phyloP scores from a whole-genome alignment of 2,329 filamentous ascomycete genomes.

The Cladosporium sp. region DNA sequence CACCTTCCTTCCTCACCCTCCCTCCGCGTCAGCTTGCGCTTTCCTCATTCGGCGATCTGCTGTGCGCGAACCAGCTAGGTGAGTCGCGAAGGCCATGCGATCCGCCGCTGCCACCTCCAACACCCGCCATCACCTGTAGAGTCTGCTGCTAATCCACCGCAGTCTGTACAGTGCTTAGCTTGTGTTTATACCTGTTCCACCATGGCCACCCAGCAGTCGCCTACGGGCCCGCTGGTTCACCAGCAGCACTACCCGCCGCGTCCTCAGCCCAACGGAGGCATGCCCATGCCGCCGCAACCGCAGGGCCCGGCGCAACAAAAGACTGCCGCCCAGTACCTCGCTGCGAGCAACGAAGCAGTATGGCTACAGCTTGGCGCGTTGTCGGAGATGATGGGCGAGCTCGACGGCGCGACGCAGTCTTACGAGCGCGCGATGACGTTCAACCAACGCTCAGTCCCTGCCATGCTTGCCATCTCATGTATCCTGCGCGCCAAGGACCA shows the following conservation, averaged over 20 bases:
- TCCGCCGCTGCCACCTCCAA: not conserved
- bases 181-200: constrained; percentile 7
- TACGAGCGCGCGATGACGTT: constrained; percentile 88
- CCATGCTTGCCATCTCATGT: constrained; percentile 91
- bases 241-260: constrained; percentile 66
- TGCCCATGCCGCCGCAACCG: constrained; percentile 39
- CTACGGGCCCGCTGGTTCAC: constrained; percentile 67
- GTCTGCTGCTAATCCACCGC: not conserved
- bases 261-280: constrained; percentile 57
- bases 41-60: constrained; percentile 17
- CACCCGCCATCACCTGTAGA: not conserved
- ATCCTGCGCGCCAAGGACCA: constrained; percentile 90
- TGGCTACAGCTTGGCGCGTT: constrained; percentile 91
- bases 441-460: constrained; percentile 83
- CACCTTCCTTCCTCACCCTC: not conserved
- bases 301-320: constrained; percentile 57
- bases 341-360: constrained; percentile 77
- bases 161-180: constrained; percentile 4
- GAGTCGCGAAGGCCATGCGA: constrained; percentile 14
- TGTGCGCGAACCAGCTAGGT: constrained; percentile 19
- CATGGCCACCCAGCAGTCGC: constrained; percentile 64
- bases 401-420: constrained; percentile 83
- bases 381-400: constrained; percentile 81
- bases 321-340: constrained; percentile 71
- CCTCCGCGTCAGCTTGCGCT: constrained; percentile 9